Evolutionary conservation across 2,329 filamentous ascomycete genomes (phyloP), one percentile per base, ranked within the genome.

Genomic region (Colletotrichum sp.): DNA sequence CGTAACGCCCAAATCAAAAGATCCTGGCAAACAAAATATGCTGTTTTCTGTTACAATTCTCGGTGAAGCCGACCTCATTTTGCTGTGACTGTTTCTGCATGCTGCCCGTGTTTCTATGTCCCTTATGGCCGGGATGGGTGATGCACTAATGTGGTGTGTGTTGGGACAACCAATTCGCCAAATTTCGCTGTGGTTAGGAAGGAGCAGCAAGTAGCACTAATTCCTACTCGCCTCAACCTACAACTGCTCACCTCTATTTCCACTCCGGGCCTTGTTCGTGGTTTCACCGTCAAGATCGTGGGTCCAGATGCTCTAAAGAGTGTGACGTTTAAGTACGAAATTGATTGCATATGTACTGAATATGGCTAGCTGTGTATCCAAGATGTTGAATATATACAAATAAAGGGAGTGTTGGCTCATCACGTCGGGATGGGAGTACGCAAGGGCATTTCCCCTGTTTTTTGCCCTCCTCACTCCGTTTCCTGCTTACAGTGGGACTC

Each of bases 1-100:
- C 82, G 83, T 83, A 82, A 83, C 76, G 75, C 71, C 77, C 75
- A 72, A 77, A 77, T 85, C 81, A 84, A 85, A 79, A 79, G 78
- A 75, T 76, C 72, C 71, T 78, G 73, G 69, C 73, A 78, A 77
- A 68, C 74, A 44, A 71, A 73, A 34, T 84, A 81, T 52, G 55
- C 55, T 68, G 36, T 72, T 76, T 63, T 72, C 36, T 63, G 49
- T 71, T 75, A 62, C 34, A 60, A 36, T 21, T 24, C 44, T 52
- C 18, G 32, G 66, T 73, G 66, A 70, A 34, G 71, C 62, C 62
- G 30, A 63, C 59, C n/a, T 36, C 59, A 18, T 44, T 44, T 15
- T 16, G 8, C 21, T 26, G 18, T 21, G 8, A 64, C 10, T 44
- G 32, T 34, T 59, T 16, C 21, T 39, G 15, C 16, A 6, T 26